A percentile compares a stretch with the other conserved stretches of the same genome.
phyloP scores from a whole-genome alignment of 148 eudicot genomes.

The Chenopodium quinoa region DNA sequence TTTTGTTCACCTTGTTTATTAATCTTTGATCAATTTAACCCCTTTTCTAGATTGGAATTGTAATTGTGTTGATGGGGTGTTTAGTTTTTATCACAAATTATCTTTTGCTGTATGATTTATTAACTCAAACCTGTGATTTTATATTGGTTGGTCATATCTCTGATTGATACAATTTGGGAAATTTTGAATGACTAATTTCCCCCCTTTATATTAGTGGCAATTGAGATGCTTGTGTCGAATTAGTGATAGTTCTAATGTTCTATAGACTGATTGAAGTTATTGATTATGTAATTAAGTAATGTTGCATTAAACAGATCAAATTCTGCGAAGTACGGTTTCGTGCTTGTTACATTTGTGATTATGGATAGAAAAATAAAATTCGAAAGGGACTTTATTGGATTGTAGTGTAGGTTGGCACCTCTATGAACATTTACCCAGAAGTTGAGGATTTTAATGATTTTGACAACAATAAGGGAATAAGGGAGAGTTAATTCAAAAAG shows the following conservation, averaged over 20 bases:
- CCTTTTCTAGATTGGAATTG: neutral
- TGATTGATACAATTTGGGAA: neutral
- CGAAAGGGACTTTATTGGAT: neutral
- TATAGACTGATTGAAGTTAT: neutral
- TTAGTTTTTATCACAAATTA: neutral
- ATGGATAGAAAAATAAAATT: neutral
- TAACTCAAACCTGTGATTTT: neutral
- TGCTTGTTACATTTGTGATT: neutral
- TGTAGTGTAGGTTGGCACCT: neutral
- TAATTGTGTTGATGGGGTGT: neutral
- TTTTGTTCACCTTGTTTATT: neutral
- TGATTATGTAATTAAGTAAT: neutral
- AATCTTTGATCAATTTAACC: constrained; percentile 5
- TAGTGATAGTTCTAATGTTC: neutral
- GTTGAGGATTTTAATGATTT: neutral
- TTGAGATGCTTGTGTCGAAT: neutral
- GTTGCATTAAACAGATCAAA: neutral
- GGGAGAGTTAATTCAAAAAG: no score
- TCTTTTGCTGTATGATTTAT: neutral
- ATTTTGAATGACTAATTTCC: neutral
- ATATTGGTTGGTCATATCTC: neutral
- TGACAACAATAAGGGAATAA: neutral
- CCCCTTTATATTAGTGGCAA: neutral
- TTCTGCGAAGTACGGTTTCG: neutral
- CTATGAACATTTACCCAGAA: neutral